A percentile compares a stretch with the other conserved stretches of the same genome.
phyloP scores from a whole-genome alignment of 208 protist genomes.

The Trypanosomatidae sp. region DNA sequence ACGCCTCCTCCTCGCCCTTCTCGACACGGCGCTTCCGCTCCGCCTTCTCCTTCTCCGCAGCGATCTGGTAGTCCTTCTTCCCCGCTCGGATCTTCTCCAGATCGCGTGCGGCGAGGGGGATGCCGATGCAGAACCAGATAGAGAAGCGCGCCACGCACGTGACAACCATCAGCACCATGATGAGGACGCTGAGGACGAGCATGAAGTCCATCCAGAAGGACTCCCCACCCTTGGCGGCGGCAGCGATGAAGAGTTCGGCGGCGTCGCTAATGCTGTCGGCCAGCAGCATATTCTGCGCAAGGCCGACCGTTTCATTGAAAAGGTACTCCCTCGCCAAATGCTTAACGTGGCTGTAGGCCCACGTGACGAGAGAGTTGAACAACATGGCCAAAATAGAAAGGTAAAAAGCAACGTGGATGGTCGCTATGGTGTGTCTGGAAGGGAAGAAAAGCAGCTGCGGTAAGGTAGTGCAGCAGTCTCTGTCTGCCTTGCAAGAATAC shows the following conservation, averaged over 20 bases:
- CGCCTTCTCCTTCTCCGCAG: constrained; percentile 26
- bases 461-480: too few relatives aligned
- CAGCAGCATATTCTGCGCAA: constrained; percentile 28
- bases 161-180: constrained; percentile 25
- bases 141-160: constrained; percentile 39
- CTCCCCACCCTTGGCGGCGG: constrained; percentile 21
- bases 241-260: constrained; percentile 29
- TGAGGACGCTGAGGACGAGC: constrained; percentile 16
- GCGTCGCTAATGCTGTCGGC: constrained; percentile 36
- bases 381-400: not conserved
- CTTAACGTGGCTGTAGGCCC: constrained; percentile 18
- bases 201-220: constrained; percentile 47
- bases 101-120: constrained; percentile 22
- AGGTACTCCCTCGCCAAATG: constrained; percentile 33
- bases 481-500: too few relatives aligned
- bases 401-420: too few relatives aligned
- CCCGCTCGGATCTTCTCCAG: constrained; percentile 30
- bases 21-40: constrained; percentile 21
- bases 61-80: constrained; percentile 32
- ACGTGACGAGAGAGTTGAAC: constrained; percentile 8
- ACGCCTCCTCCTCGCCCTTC: constrained; percentile 25
- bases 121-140: constrained; percentile 37
- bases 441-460: too few relatives aligned
- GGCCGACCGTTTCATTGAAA: constrained; percentile 34
- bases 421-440: too few relatives aligned